These are phyloP conservation scores for Fusarium sp. DNA, from an alignment of 2,329 filamentous ascomycete species.

Conservation along the genomic window DNA sequence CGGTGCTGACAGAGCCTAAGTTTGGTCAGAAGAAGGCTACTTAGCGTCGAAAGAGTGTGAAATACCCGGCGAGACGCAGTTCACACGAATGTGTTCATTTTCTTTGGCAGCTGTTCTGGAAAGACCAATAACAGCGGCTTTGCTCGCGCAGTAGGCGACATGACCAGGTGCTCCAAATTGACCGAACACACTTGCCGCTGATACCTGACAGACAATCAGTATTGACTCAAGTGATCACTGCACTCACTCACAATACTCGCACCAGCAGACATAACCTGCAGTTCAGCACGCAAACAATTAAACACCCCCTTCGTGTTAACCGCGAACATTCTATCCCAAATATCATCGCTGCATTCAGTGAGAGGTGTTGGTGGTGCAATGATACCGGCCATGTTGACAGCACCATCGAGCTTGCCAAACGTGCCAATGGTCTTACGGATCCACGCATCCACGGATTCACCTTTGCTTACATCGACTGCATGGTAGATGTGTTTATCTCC, in stretches of 20 bases:
- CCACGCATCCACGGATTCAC: constrained; percentile 40
- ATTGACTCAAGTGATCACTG: constrained; percentile 49
- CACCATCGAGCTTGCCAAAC: constrained; percentile 56
- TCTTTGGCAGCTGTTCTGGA: constrained; percentile 50
- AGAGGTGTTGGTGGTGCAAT: constrained; percentile 29
- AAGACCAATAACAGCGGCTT: constrained; percentile 50
- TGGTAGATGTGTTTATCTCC: constrained; percentile 6
- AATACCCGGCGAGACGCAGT: constrained; percentile 33
- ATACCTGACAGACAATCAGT: constrained; percentile 42
- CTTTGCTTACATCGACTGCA: constrained; percentile 29
- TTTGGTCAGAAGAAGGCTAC: accelerated
- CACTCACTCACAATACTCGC: constrained; percentile 31
- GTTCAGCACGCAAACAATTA: constrained; percentile 63
- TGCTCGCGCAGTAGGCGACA: constrained; percentile 50
- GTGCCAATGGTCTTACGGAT: constrained; percentile 49
- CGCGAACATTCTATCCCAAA: constrained; percentile 57
- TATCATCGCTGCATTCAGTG: constrained; percentile 54
- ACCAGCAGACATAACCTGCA: constrained; percentile 52
- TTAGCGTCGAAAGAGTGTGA: accelerated
- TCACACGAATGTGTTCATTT: constrained; percentile 28
- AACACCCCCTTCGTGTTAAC: constrained; percentile 63
- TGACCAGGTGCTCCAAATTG: constrained; percentile 50
- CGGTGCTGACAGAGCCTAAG: constrained; percentile 31
- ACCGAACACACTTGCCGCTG: constrained; percentile 50
- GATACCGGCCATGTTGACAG: constrained; percentile 56